Evolutionary conservation across 1,284 basidiomycete genomes (phyloP), one percentile per base, ranked within the genome.

Genomic region (Ganoderma lucidum): DNA sequence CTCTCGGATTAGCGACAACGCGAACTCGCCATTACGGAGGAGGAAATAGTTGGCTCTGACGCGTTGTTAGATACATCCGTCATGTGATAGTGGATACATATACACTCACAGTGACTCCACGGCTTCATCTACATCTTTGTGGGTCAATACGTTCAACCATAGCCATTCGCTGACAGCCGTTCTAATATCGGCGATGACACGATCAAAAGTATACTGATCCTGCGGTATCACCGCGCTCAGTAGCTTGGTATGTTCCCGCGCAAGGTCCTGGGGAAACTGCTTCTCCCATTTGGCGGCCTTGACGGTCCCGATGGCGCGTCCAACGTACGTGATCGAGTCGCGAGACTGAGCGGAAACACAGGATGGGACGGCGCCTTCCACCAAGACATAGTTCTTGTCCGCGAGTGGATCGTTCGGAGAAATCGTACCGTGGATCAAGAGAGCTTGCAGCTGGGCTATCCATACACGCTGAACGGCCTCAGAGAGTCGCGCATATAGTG

Each of bases 71-170:
- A 39, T 28, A 41, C 59, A 23, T n/a, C 28, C 55, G 51, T 64
- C 58, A 39, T 64, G 51, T 6, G 23, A 28, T 28, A 42, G 23
- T 51, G 2, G 60, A 45, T 10, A 5, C 39, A 2, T 5, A 41
- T 30, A 45, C 39, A 81, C 91, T 80, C 74, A 92, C 90, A 95
- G 80, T 6, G 89, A 89, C 68, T 93, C 86, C 14, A 95, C 87
- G 0, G 93, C 89, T 32, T 90, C 91, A 70, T 93, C 90, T 0
- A 97, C 93, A 73, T 96, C 93, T 72, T 89, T 88, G 74, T 88
- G 88, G 0, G 95, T 97, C 65, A 97, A 84, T 41, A 97, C 92
- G 75, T 96, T 95, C 41, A 90, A 82, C 95, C 96, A 97, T 2
- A 97, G 83, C 96, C 96, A 97, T 82, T 96, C 95, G 73, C 93